phyloP scores from a whole-genome alignment of 345 rosid species.

The Eucalyptus regnans region DNA sequence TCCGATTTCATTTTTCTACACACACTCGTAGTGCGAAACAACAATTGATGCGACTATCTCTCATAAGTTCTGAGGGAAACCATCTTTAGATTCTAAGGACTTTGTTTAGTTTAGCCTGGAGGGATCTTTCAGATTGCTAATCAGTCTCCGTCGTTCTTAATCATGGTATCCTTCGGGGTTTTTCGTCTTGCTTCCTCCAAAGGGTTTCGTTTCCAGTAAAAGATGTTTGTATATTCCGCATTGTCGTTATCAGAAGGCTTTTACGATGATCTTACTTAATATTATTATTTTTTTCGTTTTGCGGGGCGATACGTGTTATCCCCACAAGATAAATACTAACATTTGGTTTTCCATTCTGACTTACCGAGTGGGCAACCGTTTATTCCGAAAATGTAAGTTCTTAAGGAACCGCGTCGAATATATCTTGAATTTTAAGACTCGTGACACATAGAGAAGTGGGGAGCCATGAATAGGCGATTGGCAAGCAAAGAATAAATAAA shows the following conservation, averaged over 20 bases:
- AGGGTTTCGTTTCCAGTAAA: background rate
- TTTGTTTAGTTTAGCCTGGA: fast-evolving
- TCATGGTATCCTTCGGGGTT: background rate
- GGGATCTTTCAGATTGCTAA: background rate
- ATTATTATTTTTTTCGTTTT: fast-evolving
- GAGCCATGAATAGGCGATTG: background rate
- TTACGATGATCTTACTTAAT: background rate
- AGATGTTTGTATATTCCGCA: background rate
- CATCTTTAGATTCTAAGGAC: background rate
- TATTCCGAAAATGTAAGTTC: background rate
- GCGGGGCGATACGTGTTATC: background rate
- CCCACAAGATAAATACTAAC: background rate
- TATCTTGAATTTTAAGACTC: background rate
- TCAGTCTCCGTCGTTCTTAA: background rate
- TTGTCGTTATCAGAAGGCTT: fast-evolving
- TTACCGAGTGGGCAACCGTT: background rate
- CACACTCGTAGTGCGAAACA: background rate
- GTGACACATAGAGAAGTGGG: background rate
- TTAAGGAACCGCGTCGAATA: fast-evolving
- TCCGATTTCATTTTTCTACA: background rate
- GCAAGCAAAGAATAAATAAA: background rate
- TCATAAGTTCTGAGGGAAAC: background rate
- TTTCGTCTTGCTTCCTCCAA: background rate
- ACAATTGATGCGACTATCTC: background rate
- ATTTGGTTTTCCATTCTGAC: background rate